A percentile compares a stretch with the other conserved stretches of the same genome.
Evolutionary conservation across 2,329 filamentous ascomycete species (phyloP).

Genomic region (Aspergillus neotritici): DNA sequence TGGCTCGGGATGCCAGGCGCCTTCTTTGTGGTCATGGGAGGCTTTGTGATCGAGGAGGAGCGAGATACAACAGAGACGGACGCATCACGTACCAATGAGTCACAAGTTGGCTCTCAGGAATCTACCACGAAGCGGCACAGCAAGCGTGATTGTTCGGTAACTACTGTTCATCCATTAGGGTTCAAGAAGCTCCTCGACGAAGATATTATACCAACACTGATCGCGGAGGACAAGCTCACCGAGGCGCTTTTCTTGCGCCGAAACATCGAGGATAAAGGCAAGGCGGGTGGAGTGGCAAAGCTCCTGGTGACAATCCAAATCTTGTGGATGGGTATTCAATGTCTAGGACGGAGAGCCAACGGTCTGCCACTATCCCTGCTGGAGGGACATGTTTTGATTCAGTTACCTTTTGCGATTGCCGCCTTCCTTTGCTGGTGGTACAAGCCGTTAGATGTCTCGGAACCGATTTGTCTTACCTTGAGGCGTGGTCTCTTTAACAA

Average conservation of each 20-base stretch:
- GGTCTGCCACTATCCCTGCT: constrained; percentile 1
- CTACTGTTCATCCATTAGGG: too few relatives aligned
- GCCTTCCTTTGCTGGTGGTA: constrained; percentile 1
- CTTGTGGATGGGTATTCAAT: constrained; percentile 1
- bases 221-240: not conserved
- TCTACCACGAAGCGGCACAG: too few relatives aligned
- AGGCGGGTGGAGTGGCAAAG: not conserved
- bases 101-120: too few relatives aligned
- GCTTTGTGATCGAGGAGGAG: not conserved
- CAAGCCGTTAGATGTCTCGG: constrained; percentile 1
- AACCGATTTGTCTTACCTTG: not conserved
- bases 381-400: constrained; percentile 1
- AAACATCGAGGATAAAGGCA: constrained; percentile 2
- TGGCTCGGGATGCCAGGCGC: not conserved
- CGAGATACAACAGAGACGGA: not conserved
- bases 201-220: not conserved
- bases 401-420: not conserved
- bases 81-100: not conserved
- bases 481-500: too few relatives aligned
- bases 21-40: constrained; percentile 3
- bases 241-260: not conserved
- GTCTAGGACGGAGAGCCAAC: not conserved
- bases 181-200: not conserved
- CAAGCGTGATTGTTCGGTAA: too few relatives aligned
- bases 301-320: not conserved